Evolutionary conservation across 2,329 filamentous ascomycete genomes (phyloP).

Genomic region (Gyromitra esculenta): DNA sequence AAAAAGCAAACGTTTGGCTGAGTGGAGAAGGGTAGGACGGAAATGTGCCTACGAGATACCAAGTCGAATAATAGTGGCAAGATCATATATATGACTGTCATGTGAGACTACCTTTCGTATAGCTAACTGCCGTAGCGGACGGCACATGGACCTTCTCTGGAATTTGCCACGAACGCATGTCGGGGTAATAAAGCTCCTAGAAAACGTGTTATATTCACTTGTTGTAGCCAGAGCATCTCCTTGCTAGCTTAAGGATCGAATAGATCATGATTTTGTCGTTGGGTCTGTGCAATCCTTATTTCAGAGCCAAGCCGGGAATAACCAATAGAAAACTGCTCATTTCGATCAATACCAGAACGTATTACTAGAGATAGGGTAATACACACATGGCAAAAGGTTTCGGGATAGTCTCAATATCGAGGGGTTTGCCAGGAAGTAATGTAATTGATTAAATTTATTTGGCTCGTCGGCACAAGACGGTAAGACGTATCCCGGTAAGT

Average conservation of each 20-base stretch:
- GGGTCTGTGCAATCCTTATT: not conserved
- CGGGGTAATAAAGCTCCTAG: not conserved
- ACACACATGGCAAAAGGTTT: not conserved
- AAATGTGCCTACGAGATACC: not conserved
- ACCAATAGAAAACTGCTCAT: not conserved
- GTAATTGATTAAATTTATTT: not conserved
- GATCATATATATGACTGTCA: not conserved
- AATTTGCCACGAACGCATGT: not conserved
- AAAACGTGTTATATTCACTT: not conserved
- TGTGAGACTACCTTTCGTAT: not conserved
- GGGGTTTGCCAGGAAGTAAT: not conserved
- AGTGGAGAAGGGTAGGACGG: not conserved
- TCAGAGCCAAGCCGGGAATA: not conserved
- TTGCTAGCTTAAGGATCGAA: not conserved
- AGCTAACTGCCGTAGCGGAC: not conserved
- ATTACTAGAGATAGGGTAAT: not conserved
- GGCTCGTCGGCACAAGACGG: not conserved
- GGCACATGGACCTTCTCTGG: not conserved
- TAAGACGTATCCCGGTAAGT: not conserved
- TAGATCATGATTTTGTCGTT: not conserved
- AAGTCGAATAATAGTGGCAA: not conserved
- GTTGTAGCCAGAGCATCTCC: not conserved
- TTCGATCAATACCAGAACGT: not conserved
- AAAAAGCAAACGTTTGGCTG: not conserved
- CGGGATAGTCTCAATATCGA: not conserved